Evolutionary conservation across 2,329 filamentous ascomycete genomes (phyloP).

Genomic region (Trichoderma gracile): DNA sequence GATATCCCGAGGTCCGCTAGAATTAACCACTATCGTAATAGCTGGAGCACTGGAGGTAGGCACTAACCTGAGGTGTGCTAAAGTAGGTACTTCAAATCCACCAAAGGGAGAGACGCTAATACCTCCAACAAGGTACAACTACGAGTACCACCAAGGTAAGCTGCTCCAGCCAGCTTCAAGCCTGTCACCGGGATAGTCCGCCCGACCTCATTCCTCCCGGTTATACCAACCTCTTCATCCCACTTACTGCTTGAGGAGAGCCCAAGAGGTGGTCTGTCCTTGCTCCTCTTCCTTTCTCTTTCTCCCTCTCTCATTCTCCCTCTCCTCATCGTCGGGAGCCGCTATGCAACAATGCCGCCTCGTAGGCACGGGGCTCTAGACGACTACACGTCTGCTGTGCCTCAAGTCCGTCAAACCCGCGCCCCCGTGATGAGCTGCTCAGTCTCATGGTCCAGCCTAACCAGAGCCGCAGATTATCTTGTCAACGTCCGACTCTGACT

Average conservation of each 20-base stretch:
- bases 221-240: neutral
- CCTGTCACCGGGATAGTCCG: conserved; percentile 8
- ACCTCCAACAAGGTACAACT: neutral
- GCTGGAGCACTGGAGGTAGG: too few species aligned
- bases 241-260: neutral
- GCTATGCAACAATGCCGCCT: conserved; percentile 44
- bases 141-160: too few species aligned
- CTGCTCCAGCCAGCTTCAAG: neutral
- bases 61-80: too few species aligned
- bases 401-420: conserved; percentile 40
- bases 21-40: too few species aligned
- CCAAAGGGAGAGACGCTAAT: neutral
- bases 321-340: neutral
- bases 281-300: too few species aligned
- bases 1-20: too few species aligned
- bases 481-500: conserved; percentile 87
- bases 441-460: conserved; percentile 24
- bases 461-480: conserved; percentile 71
- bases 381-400: conserved; percentile 50
- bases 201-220: neutral
- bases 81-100: too few species aligned
- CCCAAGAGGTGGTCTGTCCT: neutral
- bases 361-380: conserved; percentile 49
- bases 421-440: conserved; percentile 20
- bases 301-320: too few species aligned